These are phyloP conservation scores for Penstemon barbatus DNA, from an alignment of 257 asterid species.

Conservation along the genomic window DNA sequence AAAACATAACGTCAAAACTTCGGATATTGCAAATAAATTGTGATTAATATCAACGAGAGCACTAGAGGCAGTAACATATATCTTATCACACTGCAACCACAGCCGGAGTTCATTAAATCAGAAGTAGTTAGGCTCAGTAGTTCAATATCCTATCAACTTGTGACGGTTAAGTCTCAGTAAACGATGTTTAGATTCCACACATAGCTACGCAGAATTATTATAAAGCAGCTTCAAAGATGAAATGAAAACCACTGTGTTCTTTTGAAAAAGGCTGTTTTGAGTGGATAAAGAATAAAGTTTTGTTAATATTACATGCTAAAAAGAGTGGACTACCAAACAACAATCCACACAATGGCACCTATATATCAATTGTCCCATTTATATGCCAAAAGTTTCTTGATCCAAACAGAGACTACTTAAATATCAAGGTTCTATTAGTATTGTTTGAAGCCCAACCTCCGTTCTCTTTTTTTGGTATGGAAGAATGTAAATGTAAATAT, in stretches of 20 bases:
- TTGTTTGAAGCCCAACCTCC: neutral
- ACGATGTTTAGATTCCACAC: constrained; percentile 3
- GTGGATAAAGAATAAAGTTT: neutral
- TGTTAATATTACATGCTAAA: neutral
- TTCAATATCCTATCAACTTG: constrained; percentile 8
- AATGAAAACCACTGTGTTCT: constrained; percentile 1
- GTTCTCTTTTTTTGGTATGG: neutral
- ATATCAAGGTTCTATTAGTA: constrained; percentile 1
- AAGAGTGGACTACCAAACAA: constrained; percentile 12
- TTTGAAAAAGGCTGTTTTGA: neutral
- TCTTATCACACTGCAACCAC: constrained; percentile 5
- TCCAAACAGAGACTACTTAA: constrained; percentile 15
- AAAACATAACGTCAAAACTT: constrained; percentile 13
- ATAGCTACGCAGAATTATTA: constrained; percentile 1
- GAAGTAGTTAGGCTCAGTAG: constrained; percentile 4
- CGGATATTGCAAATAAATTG: constrained; percentile 15
- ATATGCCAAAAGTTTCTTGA: constrained; percentile 20
- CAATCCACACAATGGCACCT: constrained; percentile 4
- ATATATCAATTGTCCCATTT: constrained; percentile 12
- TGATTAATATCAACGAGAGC: constrained; percentile 19
- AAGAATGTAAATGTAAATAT: constrained; percentile 16
- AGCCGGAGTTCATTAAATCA: constrained; percentile 1
- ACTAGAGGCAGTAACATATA: constrained; percentile 11
- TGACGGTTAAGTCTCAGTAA: constrained; percentile 5
- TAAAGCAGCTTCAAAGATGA: constrained; percentile 10